A percentile compares a stretch with the other conserved stretches of the same genome.
These are phyloP conservation scores for Eustoma russellianum DNA, from an alignment of 257 asterid species.

Conservation along the genomic window DNA sequence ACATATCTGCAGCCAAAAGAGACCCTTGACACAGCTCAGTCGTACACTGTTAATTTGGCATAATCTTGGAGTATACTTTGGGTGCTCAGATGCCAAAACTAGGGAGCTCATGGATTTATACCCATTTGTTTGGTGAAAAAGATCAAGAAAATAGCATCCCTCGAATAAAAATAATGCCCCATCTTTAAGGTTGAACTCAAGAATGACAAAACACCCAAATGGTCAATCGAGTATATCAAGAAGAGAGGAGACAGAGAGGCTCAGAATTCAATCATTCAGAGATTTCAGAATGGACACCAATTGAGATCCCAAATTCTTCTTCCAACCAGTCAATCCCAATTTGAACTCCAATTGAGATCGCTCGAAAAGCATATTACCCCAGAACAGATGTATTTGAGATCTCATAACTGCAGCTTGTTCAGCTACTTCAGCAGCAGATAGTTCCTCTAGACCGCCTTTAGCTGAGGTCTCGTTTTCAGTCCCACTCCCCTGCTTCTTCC, in stretches of 20 bases:
- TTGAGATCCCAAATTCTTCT: conserved; percentile 63
- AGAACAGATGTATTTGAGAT: conserved; percentile 81
- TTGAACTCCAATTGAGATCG: conserved; percentile 82
- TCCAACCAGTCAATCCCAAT: conserved; percentile 69
- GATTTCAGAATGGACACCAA: conserved; percentile 6
- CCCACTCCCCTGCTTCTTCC: too few relatives aligned
- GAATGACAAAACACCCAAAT: not conserved
- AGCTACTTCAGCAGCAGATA: conserved; percentile 66
- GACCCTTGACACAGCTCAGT: too few relatives aligned
- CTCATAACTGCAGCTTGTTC: conserved; percentile 91
- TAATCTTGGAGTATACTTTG: too few relatives aligned
- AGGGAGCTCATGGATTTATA: not conserved
- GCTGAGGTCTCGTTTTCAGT: too few relatives aligned
- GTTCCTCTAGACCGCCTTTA: conserved; percentile 74
- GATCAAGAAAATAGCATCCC: not conserved
- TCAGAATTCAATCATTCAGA: conserved; percentile 6
- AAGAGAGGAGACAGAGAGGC: conserved; percentile 1
- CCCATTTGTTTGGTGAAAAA: not conserved
- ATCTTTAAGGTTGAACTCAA: conserved; percentile 1
- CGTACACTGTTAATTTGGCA: too few relatives aligned
- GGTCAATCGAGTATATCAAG: conserved; percentile 1
- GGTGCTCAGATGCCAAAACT: too few relatives aligned
- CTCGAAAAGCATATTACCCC: conserved; percentile 97
- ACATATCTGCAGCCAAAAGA: too few relatives aligned
- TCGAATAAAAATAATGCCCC: conserved; percentile 3